Evolutionary conservation across 2,329 filamentous ascomycete species (phyloP).

Genomic region (Ceratocystis variospora): DNA sequence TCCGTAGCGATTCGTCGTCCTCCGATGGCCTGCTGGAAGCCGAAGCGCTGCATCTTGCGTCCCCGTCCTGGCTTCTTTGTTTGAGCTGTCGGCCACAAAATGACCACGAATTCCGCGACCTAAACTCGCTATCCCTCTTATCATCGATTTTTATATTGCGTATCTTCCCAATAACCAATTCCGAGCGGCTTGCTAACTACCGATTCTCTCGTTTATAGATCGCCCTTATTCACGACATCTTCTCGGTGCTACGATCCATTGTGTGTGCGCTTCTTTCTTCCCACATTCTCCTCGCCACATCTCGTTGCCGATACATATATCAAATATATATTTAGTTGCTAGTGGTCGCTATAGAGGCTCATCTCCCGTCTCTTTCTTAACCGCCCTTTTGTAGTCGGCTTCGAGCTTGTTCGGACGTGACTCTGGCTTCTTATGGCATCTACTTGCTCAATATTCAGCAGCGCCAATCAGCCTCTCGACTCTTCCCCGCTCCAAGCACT

Average conservation of each 20-base stretch:
- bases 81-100: not conserved
- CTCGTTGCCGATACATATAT: slow-evolving; percentile 10
- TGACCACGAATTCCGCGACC: not conserved
- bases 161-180: not conserved
- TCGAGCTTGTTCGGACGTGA: slow-evolving; percentile 2
- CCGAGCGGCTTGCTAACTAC: not conserved
- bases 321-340: not conserved
- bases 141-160: not conserved
- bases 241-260: not conserved
- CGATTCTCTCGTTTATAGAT: not conserved
- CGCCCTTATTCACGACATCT: slow-evolving; percentile 4
- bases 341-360: not conserved
- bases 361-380: not conserved
- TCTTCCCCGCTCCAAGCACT: slow-evolving; percentile 14
- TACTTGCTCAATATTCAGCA: slow-evolving; percentile 11
- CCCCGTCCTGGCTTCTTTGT: not conserved
- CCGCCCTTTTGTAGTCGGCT: not conserved
- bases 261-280: not conserved
- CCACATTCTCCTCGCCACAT: not conserved
- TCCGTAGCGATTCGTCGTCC: slow-evolving; percentile 5
- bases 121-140: not conserved
- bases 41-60: not conserved
- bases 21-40: not conserved
- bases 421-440: slow-evolving; percentile 17
- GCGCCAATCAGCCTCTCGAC: slow-evolving; percentile 12